These are phyloP conservation scores for Exophiala bonariae DNA, from an alignment of 2,329 filamentous ascomycete species.

Conservation along the genomic window DNA sequence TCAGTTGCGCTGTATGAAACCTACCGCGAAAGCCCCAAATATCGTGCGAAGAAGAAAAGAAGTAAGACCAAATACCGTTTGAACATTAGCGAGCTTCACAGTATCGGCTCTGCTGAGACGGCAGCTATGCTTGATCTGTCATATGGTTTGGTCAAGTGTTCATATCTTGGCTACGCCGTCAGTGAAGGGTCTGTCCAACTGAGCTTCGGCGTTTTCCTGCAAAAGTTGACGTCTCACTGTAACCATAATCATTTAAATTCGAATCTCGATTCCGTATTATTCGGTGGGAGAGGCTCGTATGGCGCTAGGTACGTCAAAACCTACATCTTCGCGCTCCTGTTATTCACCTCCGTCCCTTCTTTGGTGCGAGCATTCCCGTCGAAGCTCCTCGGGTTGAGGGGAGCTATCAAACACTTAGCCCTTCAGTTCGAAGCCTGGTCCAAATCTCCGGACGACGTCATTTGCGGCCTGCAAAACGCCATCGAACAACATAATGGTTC, in stretches of 20 bases:
- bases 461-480: background rate
- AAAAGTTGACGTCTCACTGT: constrained; percentile 7
- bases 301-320: background rate
- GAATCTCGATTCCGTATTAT: background rate
- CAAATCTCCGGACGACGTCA: background rate
- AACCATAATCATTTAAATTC: constrained; percentile 1
- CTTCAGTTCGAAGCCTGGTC: background rate
- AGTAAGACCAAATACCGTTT: no score
- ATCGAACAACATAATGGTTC: background rate
- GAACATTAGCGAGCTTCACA: constrained; percentile 1
- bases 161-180: constrained; percentile 3
- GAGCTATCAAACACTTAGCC: background rate
- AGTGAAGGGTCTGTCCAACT: constrained; percentile 4
- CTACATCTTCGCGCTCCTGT: constrained; percentile 4
- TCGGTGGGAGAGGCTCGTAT: background rate
- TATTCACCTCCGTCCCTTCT: constrained; percentile 7
- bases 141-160: constrained; percentile 2
- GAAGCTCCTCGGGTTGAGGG: background rate
- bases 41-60: background rate
- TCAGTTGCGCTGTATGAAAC: constrained; percentile 16
- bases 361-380: constrained; percentile 8
- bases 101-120: constrained; percentile 3
- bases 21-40: constrained; percentile 8
- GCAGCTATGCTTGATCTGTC: constrained; percentile 8
- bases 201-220: constrained; percentile 4